Conservation (phyloP, 2,329 filamentous ascomycete genomes). For the Knufia fluminis region DNA sequence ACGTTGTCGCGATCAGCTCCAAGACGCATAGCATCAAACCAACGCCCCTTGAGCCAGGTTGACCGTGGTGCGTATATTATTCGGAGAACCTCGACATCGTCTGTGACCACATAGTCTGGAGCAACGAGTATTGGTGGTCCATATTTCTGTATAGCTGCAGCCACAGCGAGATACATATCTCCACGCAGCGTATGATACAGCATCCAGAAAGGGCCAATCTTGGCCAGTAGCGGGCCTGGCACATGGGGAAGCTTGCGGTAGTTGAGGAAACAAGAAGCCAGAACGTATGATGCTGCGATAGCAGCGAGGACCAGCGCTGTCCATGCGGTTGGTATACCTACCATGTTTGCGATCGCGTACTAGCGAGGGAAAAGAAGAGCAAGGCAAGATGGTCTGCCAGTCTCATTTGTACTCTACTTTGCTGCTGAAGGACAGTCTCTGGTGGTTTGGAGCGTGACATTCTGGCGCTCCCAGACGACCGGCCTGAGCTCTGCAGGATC, state of each 20-base stretch:
- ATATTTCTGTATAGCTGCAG: slow-evolving; percentile 12
- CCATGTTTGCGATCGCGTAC: too few species aligned
- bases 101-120: slow-evolving; percentile 10
- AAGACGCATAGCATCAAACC: slow-evolving; percentile 11
- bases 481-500: too few species aligned
- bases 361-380: too few species aligned
- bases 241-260: slow-evolving; percentile 13
- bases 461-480: too few species aligned
- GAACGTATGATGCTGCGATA: background rate
- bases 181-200: slow-evolving; percentile 9
- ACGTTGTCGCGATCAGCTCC: slow-evolving; percentile 11
- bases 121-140: slow-evolving; percentile 17
- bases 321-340: too few species aligned
- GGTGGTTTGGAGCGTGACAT: too few species aligned
- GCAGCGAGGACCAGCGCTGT: too few species aligned
- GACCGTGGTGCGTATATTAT: slow-evolving; percentile 12
- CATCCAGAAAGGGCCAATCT: slow-evolving; percentile 13
- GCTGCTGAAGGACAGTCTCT: too few species aligned
- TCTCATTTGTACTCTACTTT: too few species aligned
- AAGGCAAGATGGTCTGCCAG: too few species aligned
- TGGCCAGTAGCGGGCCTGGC: slow-evolving; percentile 11
- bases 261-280: background rate
- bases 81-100: slow-evolving; percentile 11
- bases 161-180: slow-evolving; percentile 10
- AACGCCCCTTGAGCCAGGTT: slow-evolving; percentile 7